Base-by-base conservation (phyloP, 139 green algal species). In the Chlamydomonas applanata region DNA sequence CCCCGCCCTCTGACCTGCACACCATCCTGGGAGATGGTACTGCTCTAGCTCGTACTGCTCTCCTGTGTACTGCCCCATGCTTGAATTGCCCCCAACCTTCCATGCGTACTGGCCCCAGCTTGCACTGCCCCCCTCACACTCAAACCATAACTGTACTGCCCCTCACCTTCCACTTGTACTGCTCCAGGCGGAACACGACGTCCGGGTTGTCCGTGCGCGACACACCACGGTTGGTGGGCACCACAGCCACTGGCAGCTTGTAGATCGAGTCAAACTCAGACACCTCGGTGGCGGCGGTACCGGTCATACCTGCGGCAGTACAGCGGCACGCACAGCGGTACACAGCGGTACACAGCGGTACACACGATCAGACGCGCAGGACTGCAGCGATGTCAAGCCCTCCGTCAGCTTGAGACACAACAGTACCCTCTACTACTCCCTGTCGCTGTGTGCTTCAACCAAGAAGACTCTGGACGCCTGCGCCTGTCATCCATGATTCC, bases 261-360 rank as follows among this genome's bases (percentile, higher is more conserved):
- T 99, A 99, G 82, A 98, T 99, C 64, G 85, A 92, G 57, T 89
- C 79, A 80, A 99, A 99, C 86, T 99, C 96, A 19, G 85, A 83
- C n/a, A 89, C 82, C 84, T 99, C 96, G 4, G 96, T 99, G 34
- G 86, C 86, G 0, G 96, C 96, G 22, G 96, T 99, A 33, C 94
- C 94, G 1, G 92, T 96, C 92, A 97, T 97, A 69, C 93, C 93
- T 67, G 85, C 80, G 45, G 89, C 24, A 45, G 27, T 5, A 74
- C 19, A 29, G 77, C 74, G 30, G 9, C n/a, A n/a, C n/a, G n/a
- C n/a, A n/a, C 59, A 19, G 46, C 14, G 14, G n/a, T n/a, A n/a
- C n/a, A n/a, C n/a, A n/a, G n/a, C n/a, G n/a, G n/a, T n/a, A n/a
- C n/a, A n/a, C n/a, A 17, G 46, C 17, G 46, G 46, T 57, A 17